Base-by-base conservation (phyloP, 2,329 filamentous ascomycete species). In the Trichoderma koningii region DNA sequence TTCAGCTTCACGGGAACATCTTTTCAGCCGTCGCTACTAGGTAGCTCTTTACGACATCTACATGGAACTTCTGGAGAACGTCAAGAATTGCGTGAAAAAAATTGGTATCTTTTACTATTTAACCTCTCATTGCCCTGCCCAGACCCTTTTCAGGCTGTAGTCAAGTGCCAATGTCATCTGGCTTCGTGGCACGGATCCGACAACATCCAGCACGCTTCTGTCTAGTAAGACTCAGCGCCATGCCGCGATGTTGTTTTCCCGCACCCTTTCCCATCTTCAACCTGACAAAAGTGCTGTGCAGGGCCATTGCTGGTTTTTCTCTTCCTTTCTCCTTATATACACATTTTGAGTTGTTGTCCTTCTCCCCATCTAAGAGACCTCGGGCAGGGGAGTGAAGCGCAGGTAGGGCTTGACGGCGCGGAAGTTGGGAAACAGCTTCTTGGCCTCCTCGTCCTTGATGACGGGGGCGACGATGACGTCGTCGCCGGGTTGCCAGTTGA, bases 381-480 rank as follows among this genome's bases (percentile, higher is more conserved):
- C 85, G 74, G 86, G 80, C 65, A 89, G 80, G 68, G 85, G 80
- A 50, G 90, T 92, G 78, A 89, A 92, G 76, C 90, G 84, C 75
- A 93, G 82, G 80, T 93, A 90, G 64, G 86, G 86, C 83, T 89
- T 89, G 77, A 89, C 84, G 70, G 84, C 83, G 74, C 83, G 82
- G 79, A 88, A 85, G 69, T 94, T 84, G 68, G 91, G 91, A 84
- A 96, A 97, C 75, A 96, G 88, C 80, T 89, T 87, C 85, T 89
- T 89, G 75, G 93, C 93, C 81, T 95, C 89, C 77, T 91, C 90
- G 68, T 92, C 93, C 76, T 87, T 89, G 76, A 97, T 87, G 67
- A 83, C 83, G 53, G 93, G 92, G 75, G 93, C 92, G 68, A 97
- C 91, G 75, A 97, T 96, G 71, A 97, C 93, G 76, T 97, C 93